These are phyloP conservation scores for Nemania sp. DNA, from an alignment of 2,329 filamentous ascomycete species.

Conservation along the genomic window DNA sequence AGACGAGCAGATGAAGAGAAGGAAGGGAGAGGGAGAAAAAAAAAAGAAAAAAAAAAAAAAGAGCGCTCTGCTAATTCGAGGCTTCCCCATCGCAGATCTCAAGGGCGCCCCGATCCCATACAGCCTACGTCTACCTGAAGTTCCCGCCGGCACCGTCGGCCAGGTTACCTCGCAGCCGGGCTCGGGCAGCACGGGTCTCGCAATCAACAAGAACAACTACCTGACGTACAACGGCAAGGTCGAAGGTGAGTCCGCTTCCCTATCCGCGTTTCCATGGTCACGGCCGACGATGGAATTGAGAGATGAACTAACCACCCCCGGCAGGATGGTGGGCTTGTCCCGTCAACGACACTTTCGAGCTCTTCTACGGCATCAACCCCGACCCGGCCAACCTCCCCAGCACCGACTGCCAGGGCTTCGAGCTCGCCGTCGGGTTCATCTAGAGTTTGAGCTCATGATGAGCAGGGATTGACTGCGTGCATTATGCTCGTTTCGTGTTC, in stretches of 20 bases:
- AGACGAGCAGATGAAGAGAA: no score
- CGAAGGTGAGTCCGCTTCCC: conserved; percentile 4
- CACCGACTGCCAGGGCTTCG: conserved; percentile 11
- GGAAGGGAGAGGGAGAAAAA: no score
- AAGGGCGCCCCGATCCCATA: conserved; percentile 12
- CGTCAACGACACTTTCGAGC: conserved; percentile 28
- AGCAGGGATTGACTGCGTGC: no score
- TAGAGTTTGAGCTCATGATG: not conserved
- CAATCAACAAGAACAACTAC: conserved; percentile 15
- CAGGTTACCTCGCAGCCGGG: conserved; percentile 23
- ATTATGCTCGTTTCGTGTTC: no score
- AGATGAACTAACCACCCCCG: not conserved
- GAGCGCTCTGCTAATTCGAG: not conserved
- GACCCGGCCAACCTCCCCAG: conserved; percentile 13
- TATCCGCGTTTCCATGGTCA: no score
- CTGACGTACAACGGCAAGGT: conserved; percentile 25
- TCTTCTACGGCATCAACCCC: conserved; percentile 29
- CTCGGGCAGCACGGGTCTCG: conserved; percentile 26
- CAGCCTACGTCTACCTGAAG: conserved; percentile 22
- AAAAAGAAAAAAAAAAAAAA: no score
- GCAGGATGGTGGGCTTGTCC: conserved; percentile 34
- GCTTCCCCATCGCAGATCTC: conserved; percentile 1
- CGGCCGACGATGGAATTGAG: no score
- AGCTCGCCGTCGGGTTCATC: conserved; percentile 6
- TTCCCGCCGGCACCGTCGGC: conserved; percentile 22